Conservation (phyloP, 2,329 filamentous ascomycete species). For the Pseudopithomyces maydicus region DNA sequence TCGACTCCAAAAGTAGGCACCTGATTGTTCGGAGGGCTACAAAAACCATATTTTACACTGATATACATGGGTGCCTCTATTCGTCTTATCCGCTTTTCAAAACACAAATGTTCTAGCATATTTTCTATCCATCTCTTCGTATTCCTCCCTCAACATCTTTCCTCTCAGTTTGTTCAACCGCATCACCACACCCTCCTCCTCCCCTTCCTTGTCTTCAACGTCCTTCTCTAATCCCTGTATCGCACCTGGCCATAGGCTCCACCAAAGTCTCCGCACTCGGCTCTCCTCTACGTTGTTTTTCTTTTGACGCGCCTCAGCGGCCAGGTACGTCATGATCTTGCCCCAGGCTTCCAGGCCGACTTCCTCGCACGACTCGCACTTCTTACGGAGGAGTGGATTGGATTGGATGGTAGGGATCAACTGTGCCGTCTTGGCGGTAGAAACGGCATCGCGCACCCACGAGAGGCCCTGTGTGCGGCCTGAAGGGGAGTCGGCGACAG, state of each 20-base stretch:
- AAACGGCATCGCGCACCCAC: constrained; percentile 87
- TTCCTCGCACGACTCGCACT: constrained; percentile 77
- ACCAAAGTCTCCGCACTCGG: constrained; percentile 28
- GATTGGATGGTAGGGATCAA: constrained; percentile 54
- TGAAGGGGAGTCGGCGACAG: constrained; percentile 56
- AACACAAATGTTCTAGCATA: constrained; percentile 44
- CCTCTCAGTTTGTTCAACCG: constrained; percentile 40
- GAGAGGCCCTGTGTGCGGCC: constrained; percentile 69
- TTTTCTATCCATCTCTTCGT: constrained; percentile 42
- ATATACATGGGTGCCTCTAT: too few species aligned
- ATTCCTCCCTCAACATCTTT: constrained; percentile 40
- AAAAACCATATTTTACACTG: too few species aligned
- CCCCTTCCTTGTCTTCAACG: constrained; percentile 39
- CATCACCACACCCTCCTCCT: constrained; percentile 41
- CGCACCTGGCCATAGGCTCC: constrained; percentile 28
- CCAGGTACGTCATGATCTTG: constrained; percentile 74
- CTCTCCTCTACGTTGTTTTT: constrained; percentile 24
- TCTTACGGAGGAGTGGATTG: constrained; percentile 55
- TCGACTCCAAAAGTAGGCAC: too few species aligned
- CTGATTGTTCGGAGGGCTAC: too few species aligned
- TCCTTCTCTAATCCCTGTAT: constrained; percentile 32
- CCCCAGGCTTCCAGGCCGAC: constrained; percentile 82
- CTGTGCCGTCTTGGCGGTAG: constrained; percentile 68
- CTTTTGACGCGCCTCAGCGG: constrained; percentile 49
- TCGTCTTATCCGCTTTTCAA: constrained; percentile 10